Evolutionary conservation across 2,329 filamentous ascomycete genomes (phyloP).

Genomic region (Penicillium janthinellum): DNA sequence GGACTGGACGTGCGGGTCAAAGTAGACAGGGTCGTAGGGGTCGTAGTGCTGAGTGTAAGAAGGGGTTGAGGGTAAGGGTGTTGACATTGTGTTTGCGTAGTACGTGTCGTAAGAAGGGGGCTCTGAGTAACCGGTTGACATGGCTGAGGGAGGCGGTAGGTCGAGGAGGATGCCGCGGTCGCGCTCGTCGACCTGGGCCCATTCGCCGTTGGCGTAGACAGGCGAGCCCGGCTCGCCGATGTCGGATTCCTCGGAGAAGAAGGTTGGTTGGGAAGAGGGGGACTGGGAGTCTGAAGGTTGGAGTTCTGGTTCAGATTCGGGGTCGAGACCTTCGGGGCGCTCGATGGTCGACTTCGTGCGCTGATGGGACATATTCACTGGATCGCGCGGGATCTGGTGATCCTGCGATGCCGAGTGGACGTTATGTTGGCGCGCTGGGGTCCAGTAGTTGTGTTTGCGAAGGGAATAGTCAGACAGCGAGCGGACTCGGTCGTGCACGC

Average conservation of each 20-base stretch:
- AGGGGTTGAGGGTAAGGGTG: not conserved
- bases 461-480: conserved; percentile 27
- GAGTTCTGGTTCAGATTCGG: conserved; percentile 13
- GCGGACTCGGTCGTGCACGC: conserved; percentile 19
- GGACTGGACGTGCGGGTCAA: conserved; percentile 29
- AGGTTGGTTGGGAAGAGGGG: conserved; percentile 22
- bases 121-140: conserved; percentile 2
- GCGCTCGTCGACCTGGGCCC: conserved; percentile 27
- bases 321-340: conserved; percentile 23
- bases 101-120: conserved; percentile 17
- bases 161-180: conserved; percentile 30
- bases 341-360: conserved; percentile 33
- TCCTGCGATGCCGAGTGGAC: conserved; percentile 5
- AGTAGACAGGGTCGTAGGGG: conserved; percentile 24
- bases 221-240: conserved; percentile 37
- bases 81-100: conserved; percentile 19
- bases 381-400: conserved; percentile 22
- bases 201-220: conserved; percentile 30
- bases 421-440: conserved; percentile 5
- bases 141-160: not conserved
- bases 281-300: conserved; percentile 7
- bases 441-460: conserved; percentile 20
- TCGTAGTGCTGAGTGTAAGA: conserved; percentile 13
- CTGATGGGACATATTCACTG: conserved; percentile 23
- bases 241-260: conserved; percentile 29